Evolutionary conservation across 2,329 filamentous ascomycete species (phyloP).

Genomic region (Claviceps digitariae): DNA sequence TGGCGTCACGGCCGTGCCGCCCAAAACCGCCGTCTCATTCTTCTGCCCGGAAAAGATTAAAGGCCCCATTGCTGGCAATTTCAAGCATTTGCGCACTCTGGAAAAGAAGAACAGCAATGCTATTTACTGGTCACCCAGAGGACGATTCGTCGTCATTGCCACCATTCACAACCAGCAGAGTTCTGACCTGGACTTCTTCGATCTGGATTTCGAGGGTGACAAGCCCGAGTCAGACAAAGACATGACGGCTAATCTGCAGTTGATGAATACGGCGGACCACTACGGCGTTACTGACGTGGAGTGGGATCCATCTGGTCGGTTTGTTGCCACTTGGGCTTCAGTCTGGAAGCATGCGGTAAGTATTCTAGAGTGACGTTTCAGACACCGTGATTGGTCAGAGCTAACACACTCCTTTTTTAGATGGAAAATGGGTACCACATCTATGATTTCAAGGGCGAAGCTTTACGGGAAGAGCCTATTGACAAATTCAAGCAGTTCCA

Average conservation of each 20-base stretch:
- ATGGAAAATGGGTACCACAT: constrained; percentile 99
- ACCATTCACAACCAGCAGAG: constrained; percentile 87
- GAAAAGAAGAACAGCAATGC: constrained; percentile 99
- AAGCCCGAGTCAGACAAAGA: constrained; percentile 90
- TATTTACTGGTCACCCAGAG: constrained; percentile 97
- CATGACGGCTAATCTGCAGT: constrained; percentile 81
- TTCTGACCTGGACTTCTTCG: constrained; percentile 94
- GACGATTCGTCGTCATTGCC: constrained; percentile 87
- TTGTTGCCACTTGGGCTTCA: constrained; percentile 83
- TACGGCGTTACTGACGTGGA: constrained; percentile 97
- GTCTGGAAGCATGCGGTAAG: constrained; percentile 92
- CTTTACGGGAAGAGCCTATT: constrained; percentile 77
- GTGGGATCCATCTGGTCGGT: constrained; percentile 94
- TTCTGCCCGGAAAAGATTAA: constrained; percentile 95
- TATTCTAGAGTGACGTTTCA: neutral
- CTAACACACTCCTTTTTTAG: constrained; percentile 28
- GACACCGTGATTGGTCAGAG: neutral
- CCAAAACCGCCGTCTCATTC: constrained; percentile 91
- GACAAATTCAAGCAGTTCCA: constrained; percentile 97
- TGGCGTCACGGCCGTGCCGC: constrained; percentile 64
- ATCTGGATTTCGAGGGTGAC: constrained; percentile 95
- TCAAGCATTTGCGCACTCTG: constrained; percentile 86
- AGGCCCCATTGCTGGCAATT: constrained; percentile 69
- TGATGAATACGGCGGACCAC: constrained; percentile 89
- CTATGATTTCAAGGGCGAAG: constrained; percentile 88